Percentiles rank a stretch among this genome's conserved stretches.
phyloP scores from a whole-genome alignment of 257 asterid species.

The Solanum dulcamara region DNA sequence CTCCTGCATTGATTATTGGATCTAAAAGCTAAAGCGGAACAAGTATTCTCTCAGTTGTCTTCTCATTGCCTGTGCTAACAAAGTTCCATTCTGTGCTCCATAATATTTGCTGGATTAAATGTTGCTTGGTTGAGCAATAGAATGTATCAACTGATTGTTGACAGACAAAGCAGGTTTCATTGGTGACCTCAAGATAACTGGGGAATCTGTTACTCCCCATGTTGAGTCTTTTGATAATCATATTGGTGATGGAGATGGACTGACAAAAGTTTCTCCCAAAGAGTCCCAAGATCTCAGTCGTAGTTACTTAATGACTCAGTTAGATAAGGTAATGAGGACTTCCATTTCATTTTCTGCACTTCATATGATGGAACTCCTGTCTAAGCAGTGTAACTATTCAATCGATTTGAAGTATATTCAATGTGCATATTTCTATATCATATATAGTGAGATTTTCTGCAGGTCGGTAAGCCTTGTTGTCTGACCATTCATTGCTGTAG shows the following conservation, averaged over 20 bases:
- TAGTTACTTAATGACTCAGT: conserved; percentile 18
- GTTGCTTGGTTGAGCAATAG: neutral
- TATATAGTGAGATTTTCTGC: conserved; percentile 2
- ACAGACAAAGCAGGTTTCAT: conserved; percentile 30
- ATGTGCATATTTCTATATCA: neutral
- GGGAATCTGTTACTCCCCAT: conserved; percentile 1
- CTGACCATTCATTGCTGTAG: conserved; percentile 47
- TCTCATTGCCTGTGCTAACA: neutral
- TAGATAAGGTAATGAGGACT: conserved; percentile 38
- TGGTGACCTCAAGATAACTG: conserved; percentile 16
- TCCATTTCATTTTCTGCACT: neutral
- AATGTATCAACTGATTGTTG: neutral
- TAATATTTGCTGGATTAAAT: neutral
- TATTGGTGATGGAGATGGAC: conserved; percentile 21
- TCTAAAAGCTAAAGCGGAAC: neutral
- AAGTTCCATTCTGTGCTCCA: neutral
- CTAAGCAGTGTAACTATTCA: neutral
- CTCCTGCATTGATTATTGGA: neutral
- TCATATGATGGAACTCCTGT: neutral
- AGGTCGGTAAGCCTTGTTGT: conserved; percentile 51
- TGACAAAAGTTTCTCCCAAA: conserved; percentile 5
- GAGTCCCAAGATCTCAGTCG: conserved; percentile 20
- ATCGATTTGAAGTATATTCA: neutral
- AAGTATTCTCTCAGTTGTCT: neutral
- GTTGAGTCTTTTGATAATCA: conserved; percentile 10